phyloP scores from a whole-genome alignment of 768 basidiomycete species.

The Mycena albidolilacea region DNA sequence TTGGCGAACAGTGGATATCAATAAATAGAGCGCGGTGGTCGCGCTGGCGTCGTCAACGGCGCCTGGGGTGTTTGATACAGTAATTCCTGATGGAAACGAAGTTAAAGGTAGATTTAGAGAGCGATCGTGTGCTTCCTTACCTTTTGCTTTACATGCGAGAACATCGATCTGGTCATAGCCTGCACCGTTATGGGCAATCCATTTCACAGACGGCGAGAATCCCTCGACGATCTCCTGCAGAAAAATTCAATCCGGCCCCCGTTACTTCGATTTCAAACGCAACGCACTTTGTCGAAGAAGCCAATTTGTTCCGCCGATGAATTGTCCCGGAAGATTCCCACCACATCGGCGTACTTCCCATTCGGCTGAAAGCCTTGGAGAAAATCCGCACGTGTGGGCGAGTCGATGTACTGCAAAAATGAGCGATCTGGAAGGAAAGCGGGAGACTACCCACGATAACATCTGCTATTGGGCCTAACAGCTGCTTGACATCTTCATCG shows the following conservation, averaged over 20 bases:
- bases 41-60: conserved; percentile 95
- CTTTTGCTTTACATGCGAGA: conserved; percentile 76
- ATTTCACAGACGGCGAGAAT: conserved; percentile 78
- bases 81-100: conserved; percentile 66
- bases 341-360: conserved; percentile 80
- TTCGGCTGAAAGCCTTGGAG: conserved; percentile 72
- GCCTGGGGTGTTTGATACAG: conserved; percentile 89
- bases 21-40: conserved; percentile 87
- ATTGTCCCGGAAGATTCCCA: conserved; percentile 88
- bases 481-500: conserved; percentile 75
- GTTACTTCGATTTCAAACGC: conserved; percentile 58
- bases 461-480: conserved; percentile 80
- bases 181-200: conserved; percentile 94
- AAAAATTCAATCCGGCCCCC: conserved; percentile 72
- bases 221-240: conserved; percentile 79
- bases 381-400: conserved; percentile 77
- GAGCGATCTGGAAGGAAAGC: conserved; percentile 44
- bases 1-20: conserved; percentile 84
- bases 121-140: conserved; percentile 52
- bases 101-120: conserved; percentile 3
- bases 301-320: conserved; percentile 76
- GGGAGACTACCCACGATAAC: conserved; percentile 72
- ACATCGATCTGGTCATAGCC: conserved; percentile 94
- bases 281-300: conserved; percentile 72
- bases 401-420: conserved; percentile 66